Percentiles rank a stretch among this genome's conserved stretches.
Evolutionary conservation across 208 protist species (phyloP).

Genomic region (Entamoeba histolytica): DNA sequence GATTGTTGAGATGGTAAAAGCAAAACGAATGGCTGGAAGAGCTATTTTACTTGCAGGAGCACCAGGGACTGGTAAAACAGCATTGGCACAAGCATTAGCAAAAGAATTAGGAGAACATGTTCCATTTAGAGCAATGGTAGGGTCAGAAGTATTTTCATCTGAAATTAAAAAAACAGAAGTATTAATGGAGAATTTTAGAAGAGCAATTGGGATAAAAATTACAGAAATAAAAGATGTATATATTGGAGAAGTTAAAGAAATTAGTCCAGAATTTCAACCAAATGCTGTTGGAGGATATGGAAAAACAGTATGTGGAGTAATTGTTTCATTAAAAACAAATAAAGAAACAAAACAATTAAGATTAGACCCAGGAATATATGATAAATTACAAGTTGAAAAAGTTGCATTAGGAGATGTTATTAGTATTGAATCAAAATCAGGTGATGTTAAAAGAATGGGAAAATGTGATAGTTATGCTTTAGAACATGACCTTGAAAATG

Average conservation of each 20-base stretch:
- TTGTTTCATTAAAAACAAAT: constrained; percentile 44
- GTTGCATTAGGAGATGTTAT: constrained; percentile 94
- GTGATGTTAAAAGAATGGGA: constrained; percentile 42
- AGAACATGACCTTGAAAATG: constrained; percentile 68
- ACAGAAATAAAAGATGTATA: constrained; percentile 98
- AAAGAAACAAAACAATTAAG: constrained; percentile 83
- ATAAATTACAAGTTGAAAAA: constrained; percentile 46
- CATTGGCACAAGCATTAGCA: constrained; percentile 67
- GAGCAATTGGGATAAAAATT: constrained; percentile 94
- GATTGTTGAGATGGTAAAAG: constrained; percentile 85
- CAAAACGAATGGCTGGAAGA: constrained; percentile 97
- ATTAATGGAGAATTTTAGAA: constrained; percentile 97
- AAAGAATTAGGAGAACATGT: constrained; percentile 96
- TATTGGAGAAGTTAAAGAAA: constrained; percentile 73
- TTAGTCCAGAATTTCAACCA: constrained; percentile 74
- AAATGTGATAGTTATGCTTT: constrained; percentile 37
- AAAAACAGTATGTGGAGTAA: constrained; percentile 86
- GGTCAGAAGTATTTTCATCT: constrained; percentile 93
- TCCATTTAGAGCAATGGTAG: constrained; percentile 88
- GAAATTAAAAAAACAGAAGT: constrained; percentile 99
- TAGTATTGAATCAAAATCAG: constrained; percentile 95
- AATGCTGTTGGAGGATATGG: constrained; percentile 28
- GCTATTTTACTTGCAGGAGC: constrained; percentile 93
- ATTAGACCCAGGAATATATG: constrained; percentile 93
- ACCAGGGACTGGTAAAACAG: constrained; percentile 74